A percentile compares a stretch with the other conserved stretches of the same genome.
Evolutionary conservation across 768 basidiomycete genomes (phyloP).

Genomic region (Naganishia vaughanmartiniae): DNA sequence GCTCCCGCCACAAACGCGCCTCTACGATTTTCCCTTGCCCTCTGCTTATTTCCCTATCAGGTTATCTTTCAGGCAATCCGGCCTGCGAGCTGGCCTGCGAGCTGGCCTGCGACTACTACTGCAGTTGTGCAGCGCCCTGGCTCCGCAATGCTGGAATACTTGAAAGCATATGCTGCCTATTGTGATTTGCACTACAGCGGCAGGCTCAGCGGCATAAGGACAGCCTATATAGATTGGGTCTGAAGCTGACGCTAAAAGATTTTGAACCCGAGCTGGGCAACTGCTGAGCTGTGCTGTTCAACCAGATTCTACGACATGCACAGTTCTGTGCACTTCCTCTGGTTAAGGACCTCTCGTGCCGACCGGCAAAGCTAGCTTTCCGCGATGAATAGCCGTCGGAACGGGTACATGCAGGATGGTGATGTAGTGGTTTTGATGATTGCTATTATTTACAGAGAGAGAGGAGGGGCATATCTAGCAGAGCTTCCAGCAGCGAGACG

Average conservation of each 20-base stretch:
- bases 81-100: no score
- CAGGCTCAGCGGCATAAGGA: not conserved
- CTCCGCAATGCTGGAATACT: not conserved
- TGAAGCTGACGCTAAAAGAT: no score
- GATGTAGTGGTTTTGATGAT: not conserved
- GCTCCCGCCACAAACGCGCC: not conserved
- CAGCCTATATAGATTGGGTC: no score
- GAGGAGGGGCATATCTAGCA: no score
- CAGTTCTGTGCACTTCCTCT: no score
- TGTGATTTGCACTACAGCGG: no score
- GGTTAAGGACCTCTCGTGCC: slow-evolving; percentile 1
- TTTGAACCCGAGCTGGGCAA: no score
- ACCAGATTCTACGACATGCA: no score
- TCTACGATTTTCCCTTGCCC: not conserved
- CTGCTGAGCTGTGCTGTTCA: no score
- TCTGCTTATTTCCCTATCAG: no score
- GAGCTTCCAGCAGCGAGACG: not conserved
- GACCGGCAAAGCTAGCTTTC: not conserved
- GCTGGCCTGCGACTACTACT: not conserved
- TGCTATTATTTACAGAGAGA: no score
- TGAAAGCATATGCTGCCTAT: not conserved
- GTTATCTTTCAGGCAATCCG: no score
- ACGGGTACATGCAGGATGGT: not conserved
- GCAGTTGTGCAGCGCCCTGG: not conserved
- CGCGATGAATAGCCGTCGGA: not conserved